Evolutionary conservation across 345 rosid genomes (phyloP), one percentile per base, ranked within the genome.

Genomic region (Crucihimalaya himalaica): DNA sequence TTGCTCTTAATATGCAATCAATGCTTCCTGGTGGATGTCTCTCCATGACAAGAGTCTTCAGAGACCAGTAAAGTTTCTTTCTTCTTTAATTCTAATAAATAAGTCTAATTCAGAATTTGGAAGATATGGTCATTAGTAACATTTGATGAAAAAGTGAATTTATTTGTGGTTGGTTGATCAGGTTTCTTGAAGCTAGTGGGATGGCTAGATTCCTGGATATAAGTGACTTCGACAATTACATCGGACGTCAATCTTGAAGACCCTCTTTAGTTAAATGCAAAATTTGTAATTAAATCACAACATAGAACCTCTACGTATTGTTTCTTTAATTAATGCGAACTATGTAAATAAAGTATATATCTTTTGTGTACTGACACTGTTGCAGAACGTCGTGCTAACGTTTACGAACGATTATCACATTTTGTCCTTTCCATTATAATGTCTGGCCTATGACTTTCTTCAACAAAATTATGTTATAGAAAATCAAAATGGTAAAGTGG

Each of bases 1-100:
- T 94, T 15, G 97, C 97, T 7, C 81, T 91, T 52, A 91, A 94
- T 71, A 72, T 94, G 83, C 96, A 91, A 69, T 88, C 98, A 16
- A 78, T 74, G 9, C 71, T 80, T 61, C 82, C 82, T 39, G 96
- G 92, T 21, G 96, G 92, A 32, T 91, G 96, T 59, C 84, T 70
- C 57, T 57, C 77, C 21, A 89, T 91, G 83, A 52, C 83, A 23
- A 82, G 73, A 76, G 58, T 56, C 58, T 84, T 91, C 1, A 72
- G 82, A 79, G 87, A 89, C 60, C 78, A 76, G 94, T 89, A 83
- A 54, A 4, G 2, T 53, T 1, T 3, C 1, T 2, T 43, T n/a
- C 8, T 14, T 62, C 14, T 61, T 46, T 32, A 34, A 4, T 46
- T 25, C 6, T 52, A 12, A 6, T 60, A 32, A 27, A 20, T 23